Evolutionary conservation across 169 alveolate species (phyloP).

Genomic region (Plasmodium chabaudi): DNA sequence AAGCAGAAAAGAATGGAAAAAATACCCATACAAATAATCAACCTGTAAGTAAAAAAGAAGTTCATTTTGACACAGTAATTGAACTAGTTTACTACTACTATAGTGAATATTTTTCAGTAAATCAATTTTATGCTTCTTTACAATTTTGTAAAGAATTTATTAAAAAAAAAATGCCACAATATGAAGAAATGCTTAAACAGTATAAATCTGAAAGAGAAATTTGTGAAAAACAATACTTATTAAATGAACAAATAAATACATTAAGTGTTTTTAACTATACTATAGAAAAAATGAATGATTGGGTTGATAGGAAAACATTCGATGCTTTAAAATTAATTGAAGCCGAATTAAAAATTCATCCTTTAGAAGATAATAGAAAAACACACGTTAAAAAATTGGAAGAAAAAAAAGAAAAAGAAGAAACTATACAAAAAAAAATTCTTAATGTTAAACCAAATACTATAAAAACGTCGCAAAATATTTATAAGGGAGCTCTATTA

Average conservation of each 20-base stretch:
- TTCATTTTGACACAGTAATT: constrained; percentile 50
- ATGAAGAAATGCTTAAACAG: constrained; percentile 69
- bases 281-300: constrained; percentile 64
- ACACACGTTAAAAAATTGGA: constrained; percentile 56
- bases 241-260: constrained; percentile 46
- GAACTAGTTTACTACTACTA: constrained; percentile 67
- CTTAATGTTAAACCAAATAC: constrained; percentile 72
- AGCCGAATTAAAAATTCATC: constrained; percentile 55
- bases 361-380: constrained; percentile 75
- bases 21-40: neutral
- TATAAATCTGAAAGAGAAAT: constrained; percentile 48
- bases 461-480: constrained; percentile 77
- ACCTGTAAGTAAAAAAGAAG: constrained; percentile 1
- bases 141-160: constrained; percentile 63
- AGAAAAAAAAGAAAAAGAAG: constrained; percentile 74
- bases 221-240: constrained; percentile 44
- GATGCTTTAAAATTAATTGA: constrained; percentile 75
- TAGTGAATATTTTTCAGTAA: constrained; percentile 33
- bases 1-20: neutral
- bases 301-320: constrained; percentile 71
- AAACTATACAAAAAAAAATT: constrained; percentile 65
- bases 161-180: constrained; percentile 43
- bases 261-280: constrained; percentile 65
- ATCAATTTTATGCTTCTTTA: constrained; percentile 52
- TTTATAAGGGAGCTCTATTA: constrained; percentile 79